Base-by-base conservation (phyloP, 2,329 filamentous ascomycete genomes). In the Dendryphion nanum region DNA sequence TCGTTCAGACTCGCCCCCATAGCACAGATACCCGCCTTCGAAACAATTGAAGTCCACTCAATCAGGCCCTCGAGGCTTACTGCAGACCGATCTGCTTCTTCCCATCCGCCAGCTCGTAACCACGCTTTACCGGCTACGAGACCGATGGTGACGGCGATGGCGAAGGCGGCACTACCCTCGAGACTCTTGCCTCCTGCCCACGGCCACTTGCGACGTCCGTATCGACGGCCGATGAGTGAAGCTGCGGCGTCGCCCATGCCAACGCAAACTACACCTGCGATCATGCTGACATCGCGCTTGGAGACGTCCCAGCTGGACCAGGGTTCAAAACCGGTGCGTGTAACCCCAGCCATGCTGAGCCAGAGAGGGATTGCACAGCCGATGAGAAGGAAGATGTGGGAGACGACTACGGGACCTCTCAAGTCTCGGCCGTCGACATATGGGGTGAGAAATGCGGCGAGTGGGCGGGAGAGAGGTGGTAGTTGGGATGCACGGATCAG, bases 141-240 rank as follows among this genome's bases (percentile, higher is more conserved):
- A 0, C 91, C 93, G 4, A 77, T 47, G 35, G 84, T 85, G 4
- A 97, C 93, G 3, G 89, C 90, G 4, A 72, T 66, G 1, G 83
- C 85, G 66, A 98, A 97, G 1, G 93, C 93, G 5, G 83, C 48
- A 38, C 76, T 81, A 12, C 93, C 93, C 66, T 98, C 91, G 2
- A 98, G 74, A 47, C 89, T 95, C 75, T 98, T 98, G 12, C 90
- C 91, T 4, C 93, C 93, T 12, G 89, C 87, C 93, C 93, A 98
- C 17, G 90, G 77, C 93, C 93, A 98, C 71, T 96, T 97, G 21
- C 80, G 77, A 18, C 82, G 82, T 3, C 93, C 93, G 61, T 83
- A 95, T 14, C 91, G 81, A 21, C 93, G 78, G 1, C 93, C 93
- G 36, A 97, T 84, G 2, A 98, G 75, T 12, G 86, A 94, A 1